These are phyloP conservation scores for Sambucus nigra DNA, from an alignment of 129 eudicot species.

Conservation along the genomic window DNA sequence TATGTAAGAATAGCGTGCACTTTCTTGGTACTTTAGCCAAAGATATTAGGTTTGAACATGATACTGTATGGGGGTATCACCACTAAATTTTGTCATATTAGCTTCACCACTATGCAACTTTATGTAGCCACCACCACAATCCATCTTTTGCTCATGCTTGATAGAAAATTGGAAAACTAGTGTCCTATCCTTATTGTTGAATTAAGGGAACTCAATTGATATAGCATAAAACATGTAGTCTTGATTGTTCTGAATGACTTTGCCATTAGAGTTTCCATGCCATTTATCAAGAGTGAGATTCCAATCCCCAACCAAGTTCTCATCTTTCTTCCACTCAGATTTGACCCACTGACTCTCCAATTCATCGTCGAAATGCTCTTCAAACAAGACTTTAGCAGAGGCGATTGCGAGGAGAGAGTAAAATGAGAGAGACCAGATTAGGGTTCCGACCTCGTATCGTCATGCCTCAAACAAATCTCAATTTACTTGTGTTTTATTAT, in stretches of 20 bases:
- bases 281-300: too few relatives aligned
- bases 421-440: too few relatives aligned
- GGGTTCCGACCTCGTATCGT: too few relatives aligned
- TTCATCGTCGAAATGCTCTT: too few relatives aligned
- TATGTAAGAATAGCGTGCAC: constrained; percentile 89
- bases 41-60: constrained; percentile 97
- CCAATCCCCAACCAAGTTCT: constrained; percentile 92
- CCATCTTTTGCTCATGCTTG: constrained; percentile 87
- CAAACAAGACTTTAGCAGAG: background rate
- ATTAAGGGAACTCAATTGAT: constrained; percentile 76
- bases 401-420: background rate
- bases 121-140: constrained; percentile 92
- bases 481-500: too few relatives aligned
- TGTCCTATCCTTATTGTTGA: constrained; percentile 74
- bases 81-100: constrained; percentile 72
- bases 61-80: constrained; percentile 76
- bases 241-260: constrained; percentile 95
- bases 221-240: constrained; percentile 85
- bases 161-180: too few relatives aligned
- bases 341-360: too few relatives aligned
- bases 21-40: constrained; percentile 88
- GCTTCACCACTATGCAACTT: constrained; percentile 62
- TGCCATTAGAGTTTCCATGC: constrained; percentile 84
- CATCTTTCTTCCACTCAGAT: constrained; percentile 98
- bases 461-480: too few relatives aligned